phyloP scores from a whole-genome alignment of 75 land plant species.

The Isoetes taiwanensis region DNA sequence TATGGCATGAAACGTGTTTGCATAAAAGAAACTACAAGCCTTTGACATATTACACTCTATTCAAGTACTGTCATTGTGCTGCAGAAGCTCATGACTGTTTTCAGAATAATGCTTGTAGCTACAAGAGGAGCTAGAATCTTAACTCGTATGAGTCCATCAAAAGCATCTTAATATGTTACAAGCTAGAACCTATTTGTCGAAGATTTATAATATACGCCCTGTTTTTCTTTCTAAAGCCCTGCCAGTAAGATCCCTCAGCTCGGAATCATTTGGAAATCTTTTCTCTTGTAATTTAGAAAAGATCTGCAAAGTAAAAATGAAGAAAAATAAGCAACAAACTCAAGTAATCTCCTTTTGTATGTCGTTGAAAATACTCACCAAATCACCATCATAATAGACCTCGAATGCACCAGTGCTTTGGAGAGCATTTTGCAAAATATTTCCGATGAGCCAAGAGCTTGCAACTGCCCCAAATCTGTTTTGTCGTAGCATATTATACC shows the following conservation, averaged over 20 bases:
- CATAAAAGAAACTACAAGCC: too few relatives aligned
- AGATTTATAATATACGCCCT: too few relatives aligned
- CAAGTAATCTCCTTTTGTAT: background rate
- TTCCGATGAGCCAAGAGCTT: conserved; percentile 60
- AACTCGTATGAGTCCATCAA: too few relatives aligned
- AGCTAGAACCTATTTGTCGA: too few relatives aligned
- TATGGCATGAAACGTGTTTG: too few relatives aligned
- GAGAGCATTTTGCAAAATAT: conserved; percentile 41
- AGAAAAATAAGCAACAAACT: background rate
- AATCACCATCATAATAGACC: conserved; percentile 51
- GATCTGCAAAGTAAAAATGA: conserved; percentile 22
- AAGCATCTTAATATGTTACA: too few relatives aligned
- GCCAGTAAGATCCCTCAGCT: conserved; percentile 37
- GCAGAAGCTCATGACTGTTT: too few relatives aligned
- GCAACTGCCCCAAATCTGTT: conserved; percentile 63
- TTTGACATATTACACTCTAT: too few relatives aligned
- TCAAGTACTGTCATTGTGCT: too few relatives aligned
- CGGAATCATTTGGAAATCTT: conserved; percentile 50
- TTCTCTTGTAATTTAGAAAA: conserved; percentile 50
- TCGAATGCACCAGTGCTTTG: conserved; percentile 77
- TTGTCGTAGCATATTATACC: conserved; percentile 46
- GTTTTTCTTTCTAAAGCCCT: conserved; percentile 13
- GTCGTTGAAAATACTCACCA: conserved; percentile 22
- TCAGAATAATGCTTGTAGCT: too few relatives aligned
- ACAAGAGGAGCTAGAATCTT: too few relatives aligned